Conservation (phyloP, 805 yeast species). For the Allodekkera sacchari region DNA sequence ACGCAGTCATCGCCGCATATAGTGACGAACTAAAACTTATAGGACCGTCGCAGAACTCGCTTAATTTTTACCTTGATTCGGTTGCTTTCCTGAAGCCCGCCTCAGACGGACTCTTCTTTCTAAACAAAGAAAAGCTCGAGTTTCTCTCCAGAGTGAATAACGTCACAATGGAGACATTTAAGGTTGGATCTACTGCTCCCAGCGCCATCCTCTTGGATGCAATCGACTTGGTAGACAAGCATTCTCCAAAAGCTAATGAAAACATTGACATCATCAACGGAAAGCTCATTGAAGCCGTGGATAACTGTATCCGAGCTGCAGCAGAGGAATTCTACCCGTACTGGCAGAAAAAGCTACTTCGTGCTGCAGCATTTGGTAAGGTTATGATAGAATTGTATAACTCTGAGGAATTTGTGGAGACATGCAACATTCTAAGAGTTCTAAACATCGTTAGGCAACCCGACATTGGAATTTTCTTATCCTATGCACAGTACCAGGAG, state of each 20-base stretch:
- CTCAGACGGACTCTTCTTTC: constrained; percentile 60
- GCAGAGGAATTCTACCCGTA: constrained; percentile 65
- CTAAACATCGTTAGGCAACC: constrained; percentile 59
- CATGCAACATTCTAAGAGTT: constrained; percentile 53
- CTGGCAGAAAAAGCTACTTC: constrained; percentile 72
- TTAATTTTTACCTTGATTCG: constrained; percentile 43
- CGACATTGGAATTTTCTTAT: constrained; percentile 62
- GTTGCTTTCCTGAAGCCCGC: constrained; percentile 41
- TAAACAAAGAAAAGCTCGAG: constrained; percentile 51
- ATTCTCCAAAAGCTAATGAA: constrained; percentile 77
- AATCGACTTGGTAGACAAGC: constrained; percentile 51
- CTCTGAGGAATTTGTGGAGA: constrained; percentile 53
- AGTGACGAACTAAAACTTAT: constrained; percentile 58
- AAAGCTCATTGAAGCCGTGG: constrained; percentile 50
- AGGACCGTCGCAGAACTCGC: constrained; percentile 58
- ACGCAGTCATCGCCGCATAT: constrained; percentile 56
- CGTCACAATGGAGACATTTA: constrained; percentile 53
- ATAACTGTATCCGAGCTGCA: constrained; percentile 66
- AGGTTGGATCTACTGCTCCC: constrained; percentile 77
- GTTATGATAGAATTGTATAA: constrained; percentile 46
- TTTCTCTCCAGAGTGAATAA: constrained; percentile 56
- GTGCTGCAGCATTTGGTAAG: constrained; percentile 86
- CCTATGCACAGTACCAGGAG: constrained; percentile 42
- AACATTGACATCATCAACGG: constrained; percentile 50
- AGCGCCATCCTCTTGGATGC: constrained; percentile 80